Evolutionary conservation across 2,329 filamentous ascomycete species (phyloP).

Genomic region (Monilinia fructigena): DNA sequence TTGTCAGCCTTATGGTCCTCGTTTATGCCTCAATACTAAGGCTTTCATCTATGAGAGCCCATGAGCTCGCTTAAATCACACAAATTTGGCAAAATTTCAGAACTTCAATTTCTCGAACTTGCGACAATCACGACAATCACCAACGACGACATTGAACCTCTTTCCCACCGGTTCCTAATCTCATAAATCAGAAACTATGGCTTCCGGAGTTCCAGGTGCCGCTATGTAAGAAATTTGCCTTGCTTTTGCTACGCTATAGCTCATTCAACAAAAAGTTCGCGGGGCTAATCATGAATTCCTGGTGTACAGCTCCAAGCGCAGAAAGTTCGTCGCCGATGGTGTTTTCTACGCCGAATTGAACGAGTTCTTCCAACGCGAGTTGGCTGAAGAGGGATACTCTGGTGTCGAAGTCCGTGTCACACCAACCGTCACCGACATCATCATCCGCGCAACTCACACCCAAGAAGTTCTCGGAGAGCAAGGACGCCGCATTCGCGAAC

Average conservation of each 20-base stretch:
- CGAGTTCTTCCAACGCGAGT: conserved; percentile 99
- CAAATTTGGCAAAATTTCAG: conserved; percentile 20
- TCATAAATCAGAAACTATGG: conserved; percentile 41
- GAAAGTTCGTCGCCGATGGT: conserved; percentile 96
- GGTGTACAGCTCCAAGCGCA: conserved; percentile 75
- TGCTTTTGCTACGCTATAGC: conserved; percentile 7
- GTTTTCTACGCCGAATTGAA: conserved; percentile 99
- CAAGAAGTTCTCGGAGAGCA: conserved; percentile 99
- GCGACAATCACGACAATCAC: conserved; percentile 26
- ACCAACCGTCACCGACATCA: conserved; percentile 87
- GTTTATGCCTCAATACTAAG: not conserved
- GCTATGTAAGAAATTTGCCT: conserved; percentile 40
- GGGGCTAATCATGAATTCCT: conserved; percentile 26
- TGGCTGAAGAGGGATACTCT: conserved; percentile 99
- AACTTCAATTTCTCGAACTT: conserved; percentile 13
- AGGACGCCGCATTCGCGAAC: conserved; percentile 99
- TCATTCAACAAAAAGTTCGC: conserved; percentile 17
- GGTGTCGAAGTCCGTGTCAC: conserved; percentile 99
- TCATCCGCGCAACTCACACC: conserved; percentile 99
- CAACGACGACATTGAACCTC: conserved; percentile 36
- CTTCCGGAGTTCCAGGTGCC: conserved; percentile 42
- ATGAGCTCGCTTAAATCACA: conserved; percentile 20
- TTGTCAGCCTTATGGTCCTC: not conserved
- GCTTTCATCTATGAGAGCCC: not conserved
- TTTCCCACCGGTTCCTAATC: conserved; percentile 35